These are phyloP conservation scores for Dioscorea dumetorum DNA, from an alignment of 106 monocot genomes.

Conservation along the genomic window DNA sequence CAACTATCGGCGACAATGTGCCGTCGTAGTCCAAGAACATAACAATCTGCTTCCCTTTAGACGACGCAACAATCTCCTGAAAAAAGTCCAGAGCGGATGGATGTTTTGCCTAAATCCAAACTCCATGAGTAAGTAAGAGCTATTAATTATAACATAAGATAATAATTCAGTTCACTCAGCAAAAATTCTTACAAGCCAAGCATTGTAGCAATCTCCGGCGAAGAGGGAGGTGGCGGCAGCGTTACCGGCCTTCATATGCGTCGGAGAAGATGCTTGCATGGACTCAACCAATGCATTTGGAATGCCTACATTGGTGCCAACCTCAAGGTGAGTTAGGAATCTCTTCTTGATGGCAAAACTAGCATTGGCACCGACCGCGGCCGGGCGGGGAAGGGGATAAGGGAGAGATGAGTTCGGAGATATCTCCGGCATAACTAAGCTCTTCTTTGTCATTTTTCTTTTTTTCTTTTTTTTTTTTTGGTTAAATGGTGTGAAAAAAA, in stretches of 20 bases:
- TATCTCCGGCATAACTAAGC: background rate
- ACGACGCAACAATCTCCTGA: constrained; percentile 18
- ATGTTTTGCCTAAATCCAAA: constrained; percentile 13
- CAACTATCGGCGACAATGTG: constrained; percentile 35
- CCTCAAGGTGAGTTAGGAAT: background rate
- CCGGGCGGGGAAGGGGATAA: background rate
- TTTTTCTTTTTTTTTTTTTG: too few relatives aligned
- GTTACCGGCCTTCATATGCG: constrained; percentile 15
- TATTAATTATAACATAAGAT: background rate
- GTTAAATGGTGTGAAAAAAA: background rate
- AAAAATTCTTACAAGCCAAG: constrained; percentile 1
- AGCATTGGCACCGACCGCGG: too few relatives aligned
- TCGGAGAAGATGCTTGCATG: constrained; percentile 38
- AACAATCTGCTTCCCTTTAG: constrained; percentile 31
- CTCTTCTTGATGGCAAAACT: background rate
- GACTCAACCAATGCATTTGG: constrained; percentile 17
- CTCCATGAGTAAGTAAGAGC: background rate
- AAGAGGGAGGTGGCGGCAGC: background rate
- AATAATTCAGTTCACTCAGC: background rate
- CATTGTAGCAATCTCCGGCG: background rate
- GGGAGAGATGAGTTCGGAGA: background rate
- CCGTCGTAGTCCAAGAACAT: constrained; percentile 42
- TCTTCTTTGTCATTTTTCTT: background rate
- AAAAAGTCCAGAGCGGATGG: constrained; percentile 30
- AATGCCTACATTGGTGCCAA: background rate